Evolutionary conservation across 768 basidiomycete species (phyloP), one percentile per base, ranked within the genome.

Genomic region (Tulasnella sp.): DNA sequence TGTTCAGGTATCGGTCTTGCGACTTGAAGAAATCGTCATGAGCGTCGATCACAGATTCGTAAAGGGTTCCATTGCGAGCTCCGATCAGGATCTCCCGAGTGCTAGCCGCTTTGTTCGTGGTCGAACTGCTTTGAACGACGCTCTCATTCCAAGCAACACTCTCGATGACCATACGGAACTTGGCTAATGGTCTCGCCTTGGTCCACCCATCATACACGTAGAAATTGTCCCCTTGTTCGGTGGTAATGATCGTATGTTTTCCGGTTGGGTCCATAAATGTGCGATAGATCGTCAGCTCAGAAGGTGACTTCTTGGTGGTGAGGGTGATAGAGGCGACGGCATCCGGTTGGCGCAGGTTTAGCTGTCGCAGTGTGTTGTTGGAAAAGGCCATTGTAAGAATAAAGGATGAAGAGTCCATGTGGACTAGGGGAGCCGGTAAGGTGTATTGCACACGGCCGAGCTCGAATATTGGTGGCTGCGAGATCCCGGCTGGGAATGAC

Each of bases 231-330:
- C 96, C 96, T 83, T 95, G 92, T 18, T 87, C 88, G 12, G 96
- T 96, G 0, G 95, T 94, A 77, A 97, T 89, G 60, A 99, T 86
- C 75, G 97, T 90, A 87, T 99, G 98, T 46, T 94, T 89, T 5
- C 97, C 97, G 0, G 96, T 94, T 20, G 97, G 97, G 85, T 99
- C 97, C 85, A 94, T 90, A 86, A 96, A 98, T 77, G 98, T 86
- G 84, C 93, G 93, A 87, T 93, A 87, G 73, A 98, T 91, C 11
- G 89, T 88, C 88, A 95, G 90, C 81, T 96, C 94, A n/a, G 89
- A 87, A 0, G 90, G 89, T 28, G 80, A 81, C 58, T 64, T 79
- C 85, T 94, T 95, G 81, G 92, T 89, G 4, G 85, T 83, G 0
- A 86, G 83, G 28, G 92, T 91, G 18, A 98, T 89, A 84, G 93